These are phyloP conservation scores for Endothia cerciana DNA, from an alignment of 2,329 filamentous ascomycete genomes.

Conservation along the genomic window DNA sequence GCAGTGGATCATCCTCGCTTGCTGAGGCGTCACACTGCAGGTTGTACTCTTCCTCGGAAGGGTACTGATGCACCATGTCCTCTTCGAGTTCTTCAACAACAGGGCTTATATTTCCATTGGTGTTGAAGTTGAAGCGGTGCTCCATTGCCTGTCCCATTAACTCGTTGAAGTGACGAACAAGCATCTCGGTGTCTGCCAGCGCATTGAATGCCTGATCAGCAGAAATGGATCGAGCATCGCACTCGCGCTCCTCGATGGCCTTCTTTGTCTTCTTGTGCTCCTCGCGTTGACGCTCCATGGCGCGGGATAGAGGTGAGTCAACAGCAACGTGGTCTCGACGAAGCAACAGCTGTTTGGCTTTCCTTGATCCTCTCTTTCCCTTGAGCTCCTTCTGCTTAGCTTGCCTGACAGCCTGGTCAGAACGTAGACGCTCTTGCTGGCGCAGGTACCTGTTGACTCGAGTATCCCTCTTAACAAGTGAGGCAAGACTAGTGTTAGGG, in stretches of 20 bases:
- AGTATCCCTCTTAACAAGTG: background rate
- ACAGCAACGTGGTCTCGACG: constrained; percentile 16
- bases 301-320: constrained; percentile 15
- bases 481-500: background rate
- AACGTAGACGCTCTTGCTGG: constrained; percentile 15
- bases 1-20: background rate
- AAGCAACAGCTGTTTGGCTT: constrained; percentile 19
- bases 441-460: constrained; percentile 12
- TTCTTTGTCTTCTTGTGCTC: background rate
- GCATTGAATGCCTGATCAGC: background rate
- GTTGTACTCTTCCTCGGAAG: background rate
- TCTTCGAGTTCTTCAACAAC: background rate
- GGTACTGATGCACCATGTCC: background rate
- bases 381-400: constrained; percentile 6
- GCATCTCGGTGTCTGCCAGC: background rate
- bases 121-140: constrained; percentile 9
- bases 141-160: background rate
- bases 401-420: background rate
- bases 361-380: constrained; percentile 14
- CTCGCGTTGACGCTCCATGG: constrained; percentile 4
- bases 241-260: background rate
- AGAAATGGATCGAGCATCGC: background rate
- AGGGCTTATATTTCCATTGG: background rate
- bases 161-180: background rate
- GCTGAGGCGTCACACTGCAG: background rate